Evolutionary conservation across 2,329 filamentous ascomycete species (phyloP).

Genomic region (Fusarium temperatum): DNA sequence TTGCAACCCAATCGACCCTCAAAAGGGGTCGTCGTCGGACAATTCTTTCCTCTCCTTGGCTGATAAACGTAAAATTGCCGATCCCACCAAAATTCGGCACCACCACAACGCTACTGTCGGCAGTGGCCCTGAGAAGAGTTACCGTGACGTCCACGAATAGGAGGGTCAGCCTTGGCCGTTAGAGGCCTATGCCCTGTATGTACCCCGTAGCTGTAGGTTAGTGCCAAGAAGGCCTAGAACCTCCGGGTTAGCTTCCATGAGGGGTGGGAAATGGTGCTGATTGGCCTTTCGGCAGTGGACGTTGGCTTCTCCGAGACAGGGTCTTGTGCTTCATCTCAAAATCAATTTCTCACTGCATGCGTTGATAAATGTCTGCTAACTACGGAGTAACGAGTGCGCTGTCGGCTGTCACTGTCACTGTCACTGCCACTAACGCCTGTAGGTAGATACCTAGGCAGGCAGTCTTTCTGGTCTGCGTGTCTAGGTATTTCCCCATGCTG

Average conservation of each 20-base stretch:
- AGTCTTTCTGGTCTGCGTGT: no score
- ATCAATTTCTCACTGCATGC: neutral
- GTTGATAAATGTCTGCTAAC: neutral
- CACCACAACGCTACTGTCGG: constrained; percentile 28
- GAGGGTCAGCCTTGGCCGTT: constrained; percentile 2
- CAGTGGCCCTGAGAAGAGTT: constrained; percentile 15
- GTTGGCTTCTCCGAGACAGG: constrained; percentile 11
- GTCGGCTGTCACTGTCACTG: neutral
- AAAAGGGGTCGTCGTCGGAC: constrained; percentile 8
- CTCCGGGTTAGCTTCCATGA: constrained; percentile 10
- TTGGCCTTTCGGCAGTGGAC: constrained; percentile 28
- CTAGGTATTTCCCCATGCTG: neutral
- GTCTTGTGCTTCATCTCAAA: constrained; percentile 8
- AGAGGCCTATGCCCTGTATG: neutral
- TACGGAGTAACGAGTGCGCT: neutral
- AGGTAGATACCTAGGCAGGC: no score
- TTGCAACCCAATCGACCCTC: constrained; percentile 21
- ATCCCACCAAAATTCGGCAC: constrained; percentile 21
- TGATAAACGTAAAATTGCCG: neutral
- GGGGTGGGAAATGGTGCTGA: neutral
- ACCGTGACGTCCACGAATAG: constrained; percentile 11
- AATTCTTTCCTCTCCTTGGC: neutral
- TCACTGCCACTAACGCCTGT: neutral
- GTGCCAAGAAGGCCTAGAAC: constrained; percentile 35
- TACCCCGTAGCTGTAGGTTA: neutral